A percentile compares a stretch with the other conserved stretches of the same genome.
phyloP scores from a whole-genome alignment of 2,329 filamentous ascomycete genomes.

The Coccinonectria pachysandricola region DNA sequence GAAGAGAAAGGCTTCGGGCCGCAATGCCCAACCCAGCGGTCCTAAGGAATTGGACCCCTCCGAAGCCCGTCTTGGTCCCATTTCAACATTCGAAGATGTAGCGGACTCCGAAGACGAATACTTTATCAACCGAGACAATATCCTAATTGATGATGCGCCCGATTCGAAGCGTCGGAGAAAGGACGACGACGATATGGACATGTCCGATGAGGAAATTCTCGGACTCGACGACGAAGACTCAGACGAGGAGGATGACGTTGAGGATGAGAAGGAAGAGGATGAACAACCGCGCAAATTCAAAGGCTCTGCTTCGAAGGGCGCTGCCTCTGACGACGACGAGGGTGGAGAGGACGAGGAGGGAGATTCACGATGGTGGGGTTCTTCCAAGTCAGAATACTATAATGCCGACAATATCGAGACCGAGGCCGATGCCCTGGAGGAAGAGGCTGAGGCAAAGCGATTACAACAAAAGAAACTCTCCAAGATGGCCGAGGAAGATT shows the following conservation, averaged over 20 bases:
- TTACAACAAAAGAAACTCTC: conserved; percentile 85
- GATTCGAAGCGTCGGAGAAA: conserved; percentile 67
- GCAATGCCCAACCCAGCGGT: conserved; percentile 32
- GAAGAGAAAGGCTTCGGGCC: conserved; percentile 60
- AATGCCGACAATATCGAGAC: conserved; percentile 66
- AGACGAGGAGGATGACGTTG: conserved; percentile 39
- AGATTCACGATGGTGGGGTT: conserved; percentile 70
- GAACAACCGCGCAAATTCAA: conserved; percentile 23
- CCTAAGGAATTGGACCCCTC: conserved; percentile 44
- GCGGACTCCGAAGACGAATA: conserved; percentile 94
- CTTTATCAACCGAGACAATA: conserved; percentile 74
- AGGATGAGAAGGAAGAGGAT: conserved; percentile 28
- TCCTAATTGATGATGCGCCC: conserved; percentile 74
- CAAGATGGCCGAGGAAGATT: conserved; percentile 84
- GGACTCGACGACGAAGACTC: conserved; percentile 35
- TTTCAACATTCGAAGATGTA: conserved; percentile 67
- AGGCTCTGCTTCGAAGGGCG: conserved; percentile 21
- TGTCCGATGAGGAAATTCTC: conserved; percentile 54
- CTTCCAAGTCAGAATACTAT: conserved; percentile 85
- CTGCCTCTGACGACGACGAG: conserved; percentile 44
- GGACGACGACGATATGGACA: conserved; percentile 56
- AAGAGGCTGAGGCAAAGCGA: conserved; percentile 81
- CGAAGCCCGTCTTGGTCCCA: conserved; percentile 51
- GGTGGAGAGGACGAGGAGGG: conserved; percentile 39
- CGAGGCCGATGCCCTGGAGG: conserved; percentile 65